Percentiles rank a stretch among this genome's conserved stretches.
phyloP scores from a whole-genome alignment of 2,329 filamentous ascomycete genomes.

The Epichloe bromicola region DNA sequence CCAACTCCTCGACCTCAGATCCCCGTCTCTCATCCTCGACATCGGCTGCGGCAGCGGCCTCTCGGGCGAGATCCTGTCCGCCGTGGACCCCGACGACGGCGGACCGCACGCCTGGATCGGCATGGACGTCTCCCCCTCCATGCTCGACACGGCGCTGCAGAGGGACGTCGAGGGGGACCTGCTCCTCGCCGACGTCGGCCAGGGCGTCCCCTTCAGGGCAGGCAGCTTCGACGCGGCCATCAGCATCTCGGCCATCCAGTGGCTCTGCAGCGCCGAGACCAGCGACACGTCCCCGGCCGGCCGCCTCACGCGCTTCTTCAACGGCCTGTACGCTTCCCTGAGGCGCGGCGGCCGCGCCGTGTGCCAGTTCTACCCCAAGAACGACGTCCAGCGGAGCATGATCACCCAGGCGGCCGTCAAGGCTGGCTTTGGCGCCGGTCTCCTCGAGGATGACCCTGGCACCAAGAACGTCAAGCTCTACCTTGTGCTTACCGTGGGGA shows the following conservation, averaged over 20 bases:
- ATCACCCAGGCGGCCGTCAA: conserved; percentile 82
- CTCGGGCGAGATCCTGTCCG: conserved; percentile 82
- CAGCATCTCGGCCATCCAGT: conserved; percentile 92
- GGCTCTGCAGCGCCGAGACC: conserved; percentile 92
- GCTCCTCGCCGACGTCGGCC: conserved; percentile 88
- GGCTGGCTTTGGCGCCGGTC: conserved; percentile 87
- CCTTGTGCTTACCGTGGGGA: conserved; percentile 81
- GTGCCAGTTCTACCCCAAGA: conserved; percentile 97
- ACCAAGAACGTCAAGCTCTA: conserved; percentile 98
- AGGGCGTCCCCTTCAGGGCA: conserved; percentile 85
- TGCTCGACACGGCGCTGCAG: conserved; percentile 91
- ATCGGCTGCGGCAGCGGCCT: conserved; percentile 93
- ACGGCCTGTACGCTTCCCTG: conserved; percentile 75
- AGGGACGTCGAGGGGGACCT: conserved; percentile 86
- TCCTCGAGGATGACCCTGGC: conserved; percentile 88
- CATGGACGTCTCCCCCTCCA: conserved; percentile 89
- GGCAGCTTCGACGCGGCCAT: conserved; percentile 92
- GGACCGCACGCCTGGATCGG: conserved; percentile 94
- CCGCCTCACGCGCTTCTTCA: conserved; percentile 75
- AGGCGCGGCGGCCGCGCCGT: conserved; percentile 78
- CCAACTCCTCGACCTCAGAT: conserved; percentile 69
- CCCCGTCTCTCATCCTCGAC: conserved; percentile 84
- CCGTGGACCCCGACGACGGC: conserved; percentile 53
- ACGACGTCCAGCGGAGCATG: conserved; percentile 82
- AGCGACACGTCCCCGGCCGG: conserved; percentile 72